Evolutionary conservation across 192 early-diverging fungal species (phyloP).

Genomic region (Podila minutissima): DNA sequence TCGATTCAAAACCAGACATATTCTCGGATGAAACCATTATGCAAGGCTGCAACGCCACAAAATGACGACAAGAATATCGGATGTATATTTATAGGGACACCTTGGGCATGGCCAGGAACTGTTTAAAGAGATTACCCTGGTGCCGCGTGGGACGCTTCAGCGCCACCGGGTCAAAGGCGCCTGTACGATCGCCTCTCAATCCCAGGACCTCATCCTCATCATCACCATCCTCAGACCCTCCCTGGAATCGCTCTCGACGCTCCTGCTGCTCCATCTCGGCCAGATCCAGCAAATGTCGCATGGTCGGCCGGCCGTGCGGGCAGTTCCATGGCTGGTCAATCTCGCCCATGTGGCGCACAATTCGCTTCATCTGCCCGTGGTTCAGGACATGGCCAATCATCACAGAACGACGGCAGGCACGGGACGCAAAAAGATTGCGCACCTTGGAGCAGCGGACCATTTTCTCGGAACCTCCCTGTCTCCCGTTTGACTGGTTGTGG

Average conservation of each 20-base stretch:
- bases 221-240: constrained; percentile 1
- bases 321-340: constrained; percentile 99
- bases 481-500: constrained; percentile 17
- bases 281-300: constrained; percentile 83
- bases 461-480: constrained; percentile 54
- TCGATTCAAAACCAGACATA: not conserved
- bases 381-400: constrained; percentile 93
- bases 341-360: constrained; percentile 82
- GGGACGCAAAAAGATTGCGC: constrained; percentile 83
- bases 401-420: constrained; percentile 88
- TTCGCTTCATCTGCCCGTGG: constrained; percentile 75
- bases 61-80: not conserved
- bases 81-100: not conserved
- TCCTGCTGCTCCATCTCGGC: constrained; percentile 34
- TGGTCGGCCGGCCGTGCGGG: constrained; percentile 96
- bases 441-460: constrained; percentile 77
- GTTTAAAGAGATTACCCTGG: constrained; percentile 28
- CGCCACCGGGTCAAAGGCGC: constrained; percentile 32
- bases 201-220: not conserved
- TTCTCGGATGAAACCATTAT: not conserved
- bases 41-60: not conserved
- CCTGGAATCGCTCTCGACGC: not conserved
- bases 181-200: not conserved
- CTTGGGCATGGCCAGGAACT: constrained; percentile 24
- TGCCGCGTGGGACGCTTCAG: constrained; percentile 37